Percentiles rank a stretch among this genome's conserved stretches.
phyloP scores from a whole-genome alignment of 2,329 filamentous ascomycete genomes.

The Stachybotrys elegans region DNA sequence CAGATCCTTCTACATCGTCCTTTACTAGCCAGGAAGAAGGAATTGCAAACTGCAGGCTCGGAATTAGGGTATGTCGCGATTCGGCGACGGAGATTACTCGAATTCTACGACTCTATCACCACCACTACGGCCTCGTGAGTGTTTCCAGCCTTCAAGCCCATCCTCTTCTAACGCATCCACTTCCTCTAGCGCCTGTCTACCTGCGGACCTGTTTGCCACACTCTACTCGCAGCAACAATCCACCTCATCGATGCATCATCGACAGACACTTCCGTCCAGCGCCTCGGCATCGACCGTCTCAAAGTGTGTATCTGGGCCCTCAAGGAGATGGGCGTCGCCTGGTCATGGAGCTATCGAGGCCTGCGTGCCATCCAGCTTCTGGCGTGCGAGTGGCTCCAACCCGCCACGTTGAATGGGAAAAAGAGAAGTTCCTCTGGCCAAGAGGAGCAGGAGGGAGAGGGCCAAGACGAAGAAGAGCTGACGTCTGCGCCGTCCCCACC shows the following conservation, averaged over 20 bases:
- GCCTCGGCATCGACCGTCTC: too few species aligned
- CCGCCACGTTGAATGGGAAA: too few species aligned
- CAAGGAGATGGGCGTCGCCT: too few species aligned
- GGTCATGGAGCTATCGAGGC: too few species aligned
- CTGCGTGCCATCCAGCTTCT: too few species aligned
- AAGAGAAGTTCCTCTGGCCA: too few species aligned
- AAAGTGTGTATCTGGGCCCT: too few species aligned
- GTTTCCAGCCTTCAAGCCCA: neutral
- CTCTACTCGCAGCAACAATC: neutral
- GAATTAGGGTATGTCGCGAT: constrained; percentile 13
- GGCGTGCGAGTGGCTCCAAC: too few species aligned
- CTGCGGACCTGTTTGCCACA: neutral
- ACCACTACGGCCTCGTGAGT: constrained; percentile 15
- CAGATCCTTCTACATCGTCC: constrained; percentile 16
- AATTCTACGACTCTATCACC: constrained; percentile 13
- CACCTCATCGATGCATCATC: neutral
- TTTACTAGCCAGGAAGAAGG: constrained; percentile 3
- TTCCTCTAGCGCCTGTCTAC: neutral
- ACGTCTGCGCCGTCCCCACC: too few species aligned
- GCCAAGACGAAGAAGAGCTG: too few species aligned
- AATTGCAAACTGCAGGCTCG: neutral
- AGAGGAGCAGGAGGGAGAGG: too few species aligned
- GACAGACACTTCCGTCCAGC: too few species aligned
- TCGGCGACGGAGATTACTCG: constrained; percentile 14
- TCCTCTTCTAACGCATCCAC: neutral